Evolutionary conservation across 208 protist species (phyloP).

Genomic region (Crithidia fasciculata): DNA sequence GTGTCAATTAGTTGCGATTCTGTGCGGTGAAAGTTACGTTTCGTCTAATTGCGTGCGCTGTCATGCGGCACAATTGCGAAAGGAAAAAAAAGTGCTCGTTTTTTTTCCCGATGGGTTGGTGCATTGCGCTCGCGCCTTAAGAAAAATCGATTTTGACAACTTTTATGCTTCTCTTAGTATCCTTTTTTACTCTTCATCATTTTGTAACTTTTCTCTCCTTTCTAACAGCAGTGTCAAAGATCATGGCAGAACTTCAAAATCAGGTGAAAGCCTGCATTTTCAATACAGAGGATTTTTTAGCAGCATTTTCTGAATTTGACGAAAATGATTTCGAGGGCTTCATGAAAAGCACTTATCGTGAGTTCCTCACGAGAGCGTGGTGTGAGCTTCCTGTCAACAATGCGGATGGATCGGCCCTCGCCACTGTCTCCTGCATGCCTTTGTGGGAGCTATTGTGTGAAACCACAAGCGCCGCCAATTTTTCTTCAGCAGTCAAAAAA

Average conservation of each 20-base stretch:
- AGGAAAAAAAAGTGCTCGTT: too few relatives aligned
- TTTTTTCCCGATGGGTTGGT: too few relatives aligned
- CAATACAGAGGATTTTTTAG: constrained; percentile 22
- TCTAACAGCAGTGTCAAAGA: background rate
- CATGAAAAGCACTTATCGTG: constrained; percentile 14
- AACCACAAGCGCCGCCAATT: constrained; percentile 40
- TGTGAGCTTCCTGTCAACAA: constrained; percentile 44
- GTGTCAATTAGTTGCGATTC: too few relatives aligned
- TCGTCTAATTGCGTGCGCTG: too few relatives aligned
- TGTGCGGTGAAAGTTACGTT: too few relatives aligned
- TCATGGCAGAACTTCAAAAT: constrained; percentile 38
- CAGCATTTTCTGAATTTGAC: background rate
- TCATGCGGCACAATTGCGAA: too few relatives aligned
- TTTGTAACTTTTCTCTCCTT: background rate
- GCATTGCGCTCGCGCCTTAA: too few relatives aligned
- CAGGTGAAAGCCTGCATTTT: constrained; percentile 31
- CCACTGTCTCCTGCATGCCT: constrained; percentile 78
- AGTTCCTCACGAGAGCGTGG: constrained; percentile 34
- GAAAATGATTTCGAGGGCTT: background rate
- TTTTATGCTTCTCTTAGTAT: background rate
- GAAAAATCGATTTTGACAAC: too few relatives aligned
- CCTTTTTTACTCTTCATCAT: background rate
- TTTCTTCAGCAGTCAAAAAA: constrained; percentile 23
- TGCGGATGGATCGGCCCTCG: constrained; percentile 59
- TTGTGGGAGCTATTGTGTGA: constrained; percentile 83